Percentiles rank a stretch among this genome's conserved stretches.
phyloP scores from a whole-genome alignment of 805 yeast genomes.

The Saccharomycopsis fibuligera region DNA sequence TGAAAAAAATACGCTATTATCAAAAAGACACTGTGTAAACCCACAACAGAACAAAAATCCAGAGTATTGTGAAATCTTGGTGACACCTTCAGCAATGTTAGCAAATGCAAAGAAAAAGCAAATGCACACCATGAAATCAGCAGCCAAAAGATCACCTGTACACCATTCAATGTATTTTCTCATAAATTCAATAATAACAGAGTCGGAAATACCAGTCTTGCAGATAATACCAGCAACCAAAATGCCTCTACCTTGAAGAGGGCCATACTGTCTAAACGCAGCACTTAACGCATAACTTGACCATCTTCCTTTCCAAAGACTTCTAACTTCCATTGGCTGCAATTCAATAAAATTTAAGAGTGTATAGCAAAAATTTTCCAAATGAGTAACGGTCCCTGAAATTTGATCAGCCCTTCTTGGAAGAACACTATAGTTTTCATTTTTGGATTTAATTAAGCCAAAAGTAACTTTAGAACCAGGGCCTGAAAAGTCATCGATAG shows the following conservation, averaged over 20 bases:
- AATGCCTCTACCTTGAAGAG: conserved; percentile 61
- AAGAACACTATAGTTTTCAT: conserved; percentile 12
- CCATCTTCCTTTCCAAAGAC: conserved; percentile 60
- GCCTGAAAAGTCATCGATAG: conserved; percentile 17
- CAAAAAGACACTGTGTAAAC: conserved; percentile 24
- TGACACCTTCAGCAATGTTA: conserved; percentile 34
- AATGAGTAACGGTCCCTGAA: conserved; percentile 29
- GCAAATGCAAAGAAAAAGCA: conserved; percentile 36
- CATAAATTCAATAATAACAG: conserved; percentile 35
- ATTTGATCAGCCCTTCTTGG: conserved; percentile 14
- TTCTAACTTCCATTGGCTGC: conserved; percentile 26
- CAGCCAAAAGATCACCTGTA: conserved; percentile 26
- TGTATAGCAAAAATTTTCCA: conserved; percentile 54
- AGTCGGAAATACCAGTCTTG: conserved; percentile 55
- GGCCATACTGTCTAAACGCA: conserved; percentile 48
- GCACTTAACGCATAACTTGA: conserved; percentile 55
- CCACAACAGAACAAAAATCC: conserved; percentile 20
- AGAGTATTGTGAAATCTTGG: conserved; percentile 7
- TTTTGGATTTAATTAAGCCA: conserved; percentile 13
- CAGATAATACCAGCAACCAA: conserved; percentile 66
- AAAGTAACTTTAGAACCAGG: conserved; percentile 15
- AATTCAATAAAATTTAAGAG: conserved; percentile 45
- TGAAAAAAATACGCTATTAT: conserved; percentile 27
- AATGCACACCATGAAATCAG: conserved; percentile 24
- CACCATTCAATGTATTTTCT: conserved; percentile 29